These are phyloP conservation scores for Tuber brumale DNA, from an alignment of 495 filamentous ascomycete genomes.

Conservation along the genomic window DNA sequence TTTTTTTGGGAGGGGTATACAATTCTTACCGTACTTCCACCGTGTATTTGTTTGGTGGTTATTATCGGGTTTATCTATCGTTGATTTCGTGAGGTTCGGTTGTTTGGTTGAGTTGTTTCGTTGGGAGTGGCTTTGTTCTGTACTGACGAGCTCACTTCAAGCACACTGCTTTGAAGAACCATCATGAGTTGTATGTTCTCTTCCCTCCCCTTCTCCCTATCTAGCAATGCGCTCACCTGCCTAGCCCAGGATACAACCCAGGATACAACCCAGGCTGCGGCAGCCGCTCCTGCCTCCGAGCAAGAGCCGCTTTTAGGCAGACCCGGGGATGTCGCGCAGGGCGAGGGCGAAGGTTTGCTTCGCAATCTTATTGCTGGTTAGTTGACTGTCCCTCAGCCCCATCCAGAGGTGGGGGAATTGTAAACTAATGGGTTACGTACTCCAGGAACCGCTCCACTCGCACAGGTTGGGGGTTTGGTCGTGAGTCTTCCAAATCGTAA, in stretches of 20 bases:
- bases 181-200: slow-evolving; percentile 24
- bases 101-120: neutral
- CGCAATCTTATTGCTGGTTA: slow-evolving; percentile 73
- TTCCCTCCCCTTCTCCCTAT: neutral
- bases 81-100: neutral
- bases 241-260: neutral
- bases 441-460: slow-evolving; percentile 61
- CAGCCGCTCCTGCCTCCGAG: slow-evolving; percentile 46
- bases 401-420: neutral
- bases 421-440: slow-evolving; percentile 13
- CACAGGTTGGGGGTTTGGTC: slow-evolving; percentile 61
- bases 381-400: slow-evolving; percentile 12
- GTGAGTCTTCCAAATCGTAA: slow-evolving; percentile 44
- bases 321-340: slow-evolving; percentile 65
- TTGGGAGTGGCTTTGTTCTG: neutral
- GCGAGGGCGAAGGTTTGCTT: slow-evolving; percentile 54
- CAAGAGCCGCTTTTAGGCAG: slow-evolving; percentile 71
- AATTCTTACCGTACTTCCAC: neutral
- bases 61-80: neutral
- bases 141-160: neutral
- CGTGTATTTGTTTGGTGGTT: neutral
- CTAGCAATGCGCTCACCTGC: neutral
- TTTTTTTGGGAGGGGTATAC: too few relatives aligned
- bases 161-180: slow-evolving; percentile 29
- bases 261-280: slow-evolving; percentile 8